Conservation (phyloP, 2,329 filamentous ascomycete species). For the Phyllosticta capitalensis region DNA sequence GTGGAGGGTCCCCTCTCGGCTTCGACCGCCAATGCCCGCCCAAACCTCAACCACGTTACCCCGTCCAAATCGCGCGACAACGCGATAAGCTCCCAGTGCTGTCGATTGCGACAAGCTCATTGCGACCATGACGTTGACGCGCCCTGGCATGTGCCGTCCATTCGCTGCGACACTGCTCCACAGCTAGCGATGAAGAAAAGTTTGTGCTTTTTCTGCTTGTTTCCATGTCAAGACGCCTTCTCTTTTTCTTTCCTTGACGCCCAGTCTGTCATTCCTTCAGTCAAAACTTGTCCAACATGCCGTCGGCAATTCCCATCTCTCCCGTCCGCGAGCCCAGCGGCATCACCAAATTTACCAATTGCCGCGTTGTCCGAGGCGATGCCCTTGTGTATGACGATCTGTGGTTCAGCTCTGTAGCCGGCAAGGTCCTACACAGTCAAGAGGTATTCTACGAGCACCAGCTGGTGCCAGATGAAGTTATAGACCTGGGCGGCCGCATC, state of each 20-base stretch:
- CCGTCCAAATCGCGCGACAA: neutral
- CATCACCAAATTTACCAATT: conserved; percentile 86
- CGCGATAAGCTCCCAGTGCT: neutral
- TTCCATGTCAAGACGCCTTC: too few species aligned
- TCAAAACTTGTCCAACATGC: conserved; percentile 22
- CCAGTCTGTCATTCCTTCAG: neutral
- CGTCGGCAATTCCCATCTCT: conserved; percentile 24
- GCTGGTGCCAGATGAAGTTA: conserved; percentile 58
- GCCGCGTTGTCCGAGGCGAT: conserved; percentile 61
- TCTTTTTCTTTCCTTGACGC: neutral
- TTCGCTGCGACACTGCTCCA: conserved; percentile 5
- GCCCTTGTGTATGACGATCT: conserved; percentile 65
- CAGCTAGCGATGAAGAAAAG: neutral
- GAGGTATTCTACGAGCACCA: conserved; percentile 58
- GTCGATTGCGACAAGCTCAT: neutral
- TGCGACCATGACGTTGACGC: conserved; percentile 7
- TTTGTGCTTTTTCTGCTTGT: neutral
- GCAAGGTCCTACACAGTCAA: conserved; percentile 68
- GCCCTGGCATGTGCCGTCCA: neutral
- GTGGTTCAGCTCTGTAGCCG: conserved; percentile 76
- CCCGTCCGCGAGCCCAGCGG: conserved; percentile 22
- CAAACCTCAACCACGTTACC: conserved; percentile 6
- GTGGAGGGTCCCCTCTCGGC: neutral
- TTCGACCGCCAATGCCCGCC: conserved; percentile 1
- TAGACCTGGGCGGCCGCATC: conserved; percentile 76